phyloP scores from a whole-genome alignment of 148 eudicot genomes.

The Vaccinium macrocarpon region DNA sequence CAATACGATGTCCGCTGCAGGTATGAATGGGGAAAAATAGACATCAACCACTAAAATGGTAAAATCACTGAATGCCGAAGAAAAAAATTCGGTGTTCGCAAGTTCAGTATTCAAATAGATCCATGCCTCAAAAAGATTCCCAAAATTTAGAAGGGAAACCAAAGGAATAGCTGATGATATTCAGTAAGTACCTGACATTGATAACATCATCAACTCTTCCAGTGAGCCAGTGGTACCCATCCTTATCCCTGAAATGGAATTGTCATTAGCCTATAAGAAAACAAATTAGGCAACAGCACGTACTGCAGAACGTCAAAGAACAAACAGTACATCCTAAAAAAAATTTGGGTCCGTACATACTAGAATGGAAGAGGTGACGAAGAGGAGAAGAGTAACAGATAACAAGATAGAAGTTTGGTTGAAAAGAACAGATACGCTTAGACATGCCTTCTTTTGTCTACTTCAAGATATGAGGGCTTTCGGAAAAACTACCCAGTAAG shows the following conservation, averaged over 20 bases:
- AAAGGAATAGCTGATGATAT: constrained; percentile 8
- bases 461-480: too few relatives aligned
- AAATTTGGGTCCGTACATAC: neutral
- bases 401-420: neutral
- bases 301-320: neutral
- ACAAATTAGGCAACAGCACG: neutral
- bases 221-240: constrained; percentile 98
- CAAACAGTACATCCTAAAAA: neutral
- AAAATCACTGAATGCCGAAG: neutral
- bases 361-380: neutral
- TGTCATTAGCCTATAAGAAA: constrained; percentile 1
- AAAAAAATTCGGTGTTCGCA: neutral
- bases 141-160: neutral
- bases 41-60: neutral
- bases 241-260: constrained; percentile 70
- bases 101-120: neutral
- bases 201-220: constrained; percentile 99
- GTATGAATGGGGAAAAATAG: constrained; percentile 1
- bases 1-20: constrained; percentile 95
- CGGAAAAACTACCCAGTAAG: too few relatives aligned
- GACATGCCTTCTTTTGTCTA: neutral
- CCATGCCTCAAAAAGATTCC: neutral
- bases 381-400: neutral
- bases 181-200: constrained; percentile 72
- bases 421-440: neutral